Base-by-base conservation (phyloP, 2,329 filamentous ascomycete species). In the Diaporthe capsici region DNA sequence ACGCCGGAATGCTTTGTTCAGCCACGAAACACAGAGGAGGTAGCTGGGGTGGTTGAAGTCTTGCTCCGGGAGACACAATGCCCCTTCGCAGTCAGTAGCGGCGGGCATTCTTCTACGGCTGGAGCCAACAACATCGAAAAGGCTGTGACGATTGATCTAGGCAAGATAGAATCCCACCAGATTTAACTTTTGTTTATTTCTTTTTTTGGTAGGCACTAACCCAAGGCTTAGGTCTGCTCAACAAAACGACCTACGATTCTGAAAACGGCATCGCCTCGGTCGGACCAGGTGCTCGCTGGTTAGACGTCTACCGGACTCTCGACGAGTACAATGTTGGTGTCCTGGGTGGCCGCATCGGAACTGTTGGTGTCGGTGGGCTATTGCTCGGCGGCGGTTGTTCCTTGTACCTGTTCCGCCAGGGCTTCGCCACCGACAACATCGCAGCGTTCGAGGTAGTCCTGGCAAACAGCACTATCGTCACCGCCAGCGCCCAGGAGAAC, bases 111-210 rank as follows among this genome's bases (percentile, higher is more conserved):
- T 34, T 58, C 55, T 22, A 58, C 55, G 15, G 55, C 55, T 4
- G 55, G 55, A 37, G 31, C 55, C 31, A 58, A 58, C 55, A 58
- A 58, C 31, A 58, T 58, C 55, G 55, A 58, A 22, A 58, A 58
- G 55, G 55, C 55, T 7, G 55, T 58, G 10, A 37, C 31, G 4
- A 58, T 58, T 37, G 55, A 58, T 37, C 20, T 58, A 6, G 55
- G 55, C n/a, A 12, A 58, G 55, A 22, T 8, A 58, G 17, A 34
- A 1, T 22, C 10, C 31, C 22, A 6, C 34, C 55, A 4, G 8
- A 9, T 22, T 2, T 2, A 58, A 9, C 8, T 34, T 34, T 34
- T 34, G 7, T 34, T 34, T 34, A 9, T 34, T 34, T 17, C 9
- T 0, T 10, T 31, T 12, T 22, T 9, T 5, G 4, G 13, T 44